Base-by-base conservation (phyloP, 2,329 filamentous ascomycete genomes). In the Penicillium sp. region DNA sequence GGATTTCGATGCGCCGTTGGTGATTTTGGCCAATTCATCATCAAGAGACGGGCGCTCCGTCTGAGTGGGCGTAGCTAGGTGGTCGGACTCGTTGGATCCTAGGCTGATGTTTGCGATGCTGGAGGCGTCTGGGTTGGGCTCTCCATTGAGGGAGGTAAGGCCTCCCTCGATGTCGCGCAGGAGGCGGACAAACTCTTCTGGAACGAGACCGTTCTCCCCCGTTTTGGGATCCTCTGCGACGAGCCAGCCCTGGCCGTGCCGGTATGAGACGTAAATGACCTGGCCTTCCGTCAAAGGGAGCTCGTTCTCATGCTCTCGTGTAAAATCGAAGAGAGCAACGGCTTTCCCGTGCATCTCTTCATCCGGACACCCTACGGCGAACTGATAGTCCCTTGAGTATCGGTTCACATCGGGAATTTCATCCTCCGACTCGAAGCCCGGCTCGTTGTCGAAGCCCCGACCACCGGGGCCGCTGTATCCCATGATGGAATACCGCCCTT, bases 281-380 rank as follows among this genome's bases (percentile, higher is more conserved):
- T 99, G 94, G 5, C 94, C 94, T 75, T 99, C 94, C 0, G 91
- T 87, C 44, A 99, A 79, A 4, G 92, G 91, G 54, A 99, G 79
- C 74, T 99, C 94, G 70, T 97, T 99, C 71, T 97, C 92, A 71
- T 97, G 97, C 74, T 97, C 93, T 31, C 92, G 85, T 64, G 87
- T 87, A 75, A 99, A 99, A 71, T 97, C 92, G 71, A 96, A 99
- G 21, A 99, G 80, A 6, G 94, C 94, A 27, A 99, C 91, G 10
- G 92, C 92, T 71, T 96, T 96, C 46, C 94, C 94, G 69, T 97
- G 92, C 85, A 97, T 97, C 73, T 97, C 92, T 75, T 97, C 93
- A 71, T 97, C 94, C 5, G 92, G 92, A 13, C 91, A 95, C 14
- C 91, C 93, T 64, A 96, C 96, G 16, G 91, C 95, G 72, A 97